Evolutionary conservation across 2,329 filamentous ascomycete genomes (phyloP).

Genomic region (Corniculantispora saksenae): DNA sequence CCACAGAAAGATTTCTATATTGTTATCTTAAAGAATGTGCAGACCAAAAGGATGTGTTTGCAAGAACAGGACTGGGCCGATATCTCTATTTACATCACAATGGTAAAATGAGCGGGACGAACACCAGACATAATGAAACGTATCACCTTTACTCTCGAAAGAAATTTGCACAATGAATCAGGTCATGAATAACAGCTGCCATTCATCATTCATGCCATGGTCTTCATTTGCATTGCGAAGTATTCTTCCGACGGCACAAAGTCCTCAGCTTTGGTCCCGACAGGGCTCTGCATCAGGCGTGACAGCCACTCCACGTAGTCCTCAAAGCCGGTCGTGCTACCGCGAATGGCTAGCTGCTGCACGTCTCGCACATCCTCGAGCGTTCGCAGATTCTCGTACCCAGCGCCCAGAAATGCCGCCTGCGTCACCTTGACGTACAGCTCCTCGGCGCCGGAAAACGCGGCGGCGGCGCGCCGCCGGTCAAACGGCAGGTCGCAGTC

Average conservation of each 20-base stretch:
- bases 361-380: slow-evolving; percentile 47
- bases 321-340: slow-evolving; percentile 43
- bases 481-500: slow-evolving; percentile 41
- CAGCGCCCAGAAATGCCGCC: slow-evolving; percentile 40
- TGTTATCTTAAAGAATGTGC: too few species aligned
- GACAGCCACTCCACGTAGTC: slow-evolving; percentile 45
- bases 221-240: not conserved
- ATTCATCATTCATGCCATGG: not conserved
- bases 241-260: slow-evolving; percentile 22
- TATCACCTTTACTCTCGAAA: too few species aligned
- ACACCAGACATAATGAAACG: too few species aligned
- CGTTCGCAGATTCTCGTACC: slow-evolving; percentile 38
- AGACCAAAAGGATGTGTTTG: too few species aligned
- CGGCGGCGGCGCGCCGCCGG: slow-evolving; percentile 30
- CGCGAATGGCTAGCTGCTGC: slow-evolving; percentile 35
- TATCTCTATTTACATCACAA: too few species aligned
- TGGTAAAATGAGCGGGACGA: too few species aligned
- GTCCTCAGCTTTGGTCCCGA: slow-evolving; percentile 25
- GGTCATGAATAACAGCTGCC: not conserved
- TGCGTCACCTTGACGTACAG: slow-evolving; percentile 43
- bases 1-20: too few species aligned
- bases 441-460: slow-evolving; percentile 41
- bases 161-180: too few species aligned
- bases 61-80: too few species aligned
- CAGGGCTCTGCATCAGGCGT: slow-evolving; percentile 35